These are phyloP conservation scores for Trichoderma parareesei DNA, from an alignment of 495 filamentous ascomycete genomes.

Conservation along the genomic window DNA sequence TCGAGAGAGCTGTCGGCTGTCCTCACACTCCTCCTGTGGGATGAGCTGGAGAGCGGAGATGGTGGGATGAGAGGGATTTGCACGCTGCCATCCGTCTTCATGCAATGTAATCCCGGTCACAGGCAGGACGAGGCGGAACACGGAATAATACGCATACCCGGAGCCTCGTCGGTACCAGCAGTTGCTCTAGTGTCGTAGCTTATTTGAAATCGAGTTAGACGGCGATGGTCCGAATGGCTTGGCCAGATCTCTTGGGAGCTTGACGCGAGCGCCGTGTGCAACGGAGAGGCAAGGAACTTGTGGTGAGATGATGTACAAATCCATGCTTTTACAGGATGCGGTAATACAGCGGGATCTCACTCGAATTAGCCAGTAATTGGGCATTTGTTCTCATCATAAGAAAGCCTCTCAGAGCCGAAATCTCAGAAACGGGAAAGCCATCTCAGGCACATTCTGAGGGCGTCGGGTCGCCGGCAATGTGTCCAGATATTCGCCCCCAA, in stretches of 20 bases:
- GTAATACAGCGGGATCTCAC: too few species aligned
- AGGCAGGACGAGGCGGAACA: neutral
- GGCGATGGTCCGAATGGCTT: conserved; percentile 1
- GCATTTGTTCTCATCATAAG: too few species aligned
- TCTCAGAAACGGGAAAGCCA: neutral
- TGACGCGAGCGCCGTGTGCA: neutral
- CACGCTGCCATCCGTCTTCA: neutral
- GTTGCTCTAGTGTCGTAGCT: conserved; percentile 3
- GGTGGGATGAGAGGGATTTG: neutral
- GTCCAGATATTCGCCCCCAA: neutral
- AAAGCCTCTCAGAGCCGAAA: too few species aligned
- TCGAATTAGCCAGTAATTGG: too few species aligned
- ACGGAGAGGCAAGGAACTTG: neutral
- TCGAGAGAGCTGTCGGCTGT: neutral
- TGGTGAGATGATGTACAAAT: neutral
- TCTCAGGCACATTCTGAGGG: neutral
- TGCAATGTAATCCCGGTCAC: neutral
- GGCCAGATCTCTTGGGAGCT: neutral
- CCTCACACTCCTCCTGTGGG: neutral
- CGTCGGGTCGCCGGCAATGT: conserved; percentile 1
- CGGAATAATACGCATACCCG: conserved; percentile 8
- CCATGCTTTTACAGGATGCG: too few species aligned
- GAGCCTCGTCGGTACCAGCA: neutral
- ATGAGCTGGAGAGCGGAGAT: too few species aligned
- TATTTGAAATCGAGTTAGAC: neutral